Evolutionary conservation across 345 rosid species (phyloP).

Genomic region (Ailanthus altissimus): DNA sequence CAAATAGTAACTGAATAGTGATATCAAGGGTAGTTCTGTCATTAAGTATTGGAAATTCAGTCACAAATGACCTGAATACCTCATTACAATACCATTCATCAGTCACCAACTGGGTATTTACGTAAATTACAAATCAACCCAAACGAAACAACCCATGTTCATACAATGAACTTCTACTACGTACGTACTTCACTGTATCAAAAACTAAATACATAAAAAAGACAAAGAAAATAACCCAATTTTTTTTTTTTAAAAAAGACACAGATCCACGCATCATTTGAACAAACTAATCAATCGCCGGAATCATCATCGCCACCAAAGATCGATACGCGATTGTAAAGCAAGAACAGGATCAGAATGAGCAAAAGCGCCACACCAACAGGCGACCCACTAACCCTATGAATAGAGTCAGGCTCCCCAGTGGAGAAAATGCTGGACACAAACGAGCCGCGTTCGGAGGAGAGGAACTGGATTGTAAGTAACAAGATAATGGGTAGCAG

Average conservation of each 20-base stretch:
- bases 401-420: conserved; percentile 66
- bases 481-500: conserved; percentile 72
- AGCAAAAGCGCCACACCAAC: conserved; percentile 75
- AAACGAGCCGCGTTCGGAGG: conserved; percentile 74
- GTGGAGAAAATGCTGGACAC: conserved; percentile 57
- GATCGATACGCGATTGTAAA: conserved; percentile 70
- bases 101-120: background rate
- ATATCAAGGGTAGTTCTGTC: background rate
- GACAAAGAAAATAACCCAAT: background rate
- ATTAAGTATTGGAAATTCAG: background rate
- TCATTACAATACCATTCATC: background rate
- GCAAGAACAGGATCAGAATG: conserved; percentile 58
- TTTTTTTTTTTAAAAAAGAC: too few species aligned
- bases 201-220: background rate
- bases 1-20: background rate
- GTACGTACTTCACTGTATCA: background rate
- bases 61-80: background rate
- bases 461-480: conserved; percentile 76
- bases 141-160: background rate
- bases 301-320: conserved; percentile 77
- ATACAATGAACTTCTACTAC: conserved; percentile 5
- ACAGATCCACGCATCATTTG: conserved; percentile 10
- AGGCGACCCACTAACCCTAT: conserved; percentile 75
- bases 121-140: conserved; percentile 3
- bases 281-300: conserved; percentile 31